phyloP scores from a whole-genome alignment of 2,329 filamentous ascomycete species.

The Monosporascus sp. region DNA sequence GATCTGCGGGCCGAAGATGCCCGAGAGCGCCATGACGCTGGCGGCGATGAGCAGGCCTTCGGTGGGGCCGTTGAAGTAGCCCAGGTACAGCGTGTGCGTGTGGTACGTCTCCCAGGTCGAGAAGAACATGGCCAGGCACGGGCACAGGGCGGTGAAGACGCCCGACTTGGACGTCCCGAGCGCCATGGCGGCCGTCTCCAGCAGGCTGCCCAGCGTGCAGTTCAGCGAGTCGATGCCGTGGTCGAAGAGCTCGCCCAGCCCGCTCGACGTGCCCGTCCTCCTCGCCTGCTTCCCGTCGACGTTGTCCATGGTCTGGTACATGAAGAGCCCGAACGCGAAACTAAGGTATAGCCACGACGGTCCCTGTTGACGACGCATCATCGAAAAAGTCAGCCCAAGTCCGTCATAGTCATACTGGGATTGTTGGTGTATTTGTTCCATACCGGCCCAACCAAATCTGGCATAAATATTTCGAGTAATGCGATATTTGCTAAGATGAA shows the following conservation, averaged over 20 bases:
- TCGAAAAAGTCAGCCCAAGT: constrained; percentile 7
- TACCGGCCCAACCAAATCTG: constrained; percentile 86
- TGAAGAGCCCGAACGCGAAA: constrained; percentile 93
- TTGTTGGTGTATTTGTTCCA: constrained; percentile 25
- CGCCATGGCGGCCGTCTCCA: constrained; percentile 91
- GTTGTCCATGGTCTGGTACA: constrained; percentile 99
- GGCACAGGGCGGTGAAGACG: constrained; percentile 85
- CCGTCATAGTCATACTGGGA: neutral
- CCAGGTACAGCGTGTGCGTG: constrained; percentile 93
- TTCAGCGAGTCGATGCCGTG: constrained; percentile 98
- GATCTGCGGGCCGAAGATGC: constrained; percentile 80
- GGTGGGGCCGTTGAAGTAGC: constrained; percentile 94
- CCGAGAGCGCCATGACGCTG: constrained; percentile 78
- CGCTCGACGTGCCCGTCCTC: constrained; percentile 89
- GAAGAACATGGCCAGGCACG: constrained; percentile 97
- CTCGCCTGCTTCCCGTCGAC: constrained; percentile 97
- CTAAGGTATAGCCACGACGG: constrained; percentile 93
- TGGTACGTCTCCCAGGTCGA: constrained; percentile 99
- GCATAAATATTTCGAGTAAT: constrained; percentile 71
- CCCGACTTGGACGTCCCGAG: constrained; percentile 79
- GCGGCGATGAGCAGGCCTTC: constrained; percentile 91
- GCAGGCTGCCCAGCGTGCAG: constrained; percentile 86
- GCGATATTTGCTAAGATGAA: constrained; percentile 86
- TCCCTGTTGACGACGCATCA: constrained; percentile 45
- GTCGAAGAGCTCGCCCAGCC: constrained; percentile 93